Conservation (phyloP, 2,329 filamentous ascomycete genomes). For the Thermomyces lanuginosus region DNA sequence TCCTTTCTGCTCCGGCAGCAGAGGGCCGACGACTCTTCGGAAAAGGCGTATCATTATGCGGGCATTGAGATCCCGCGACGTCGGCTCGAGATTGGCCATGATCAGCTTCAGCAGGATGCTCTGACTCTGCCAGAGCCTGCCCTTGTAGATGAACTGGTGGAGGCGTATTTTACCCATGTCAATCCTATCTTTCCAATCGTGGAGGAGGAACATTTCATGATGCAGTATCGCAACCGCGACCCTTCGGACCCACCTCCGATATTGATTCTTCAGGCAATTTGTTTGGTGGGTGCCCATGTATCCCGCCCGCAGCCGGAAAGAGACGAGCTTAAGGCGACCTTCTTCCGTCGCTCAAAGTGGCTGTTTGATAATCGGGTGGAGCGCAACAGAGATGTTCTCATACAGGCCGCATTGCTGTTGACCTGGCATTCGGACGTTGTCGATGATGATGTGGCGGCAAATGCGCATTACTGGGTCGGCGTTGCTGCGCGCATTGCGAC, state of each 20-base stretch:
- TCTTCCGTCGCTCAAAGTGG: slow-evolving; percentile 38
- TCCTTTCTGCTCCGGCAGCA: slow-evolving; percentile 39
- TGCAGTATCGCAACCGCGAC: slow-evolving; percentile 33
- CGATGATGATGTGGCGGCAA: slow-evolving; percentile 39
- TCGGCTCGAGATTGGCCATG: slow-evolving; percentile 28
- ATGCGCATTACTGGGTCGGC: slow-evolving; percentile 39
- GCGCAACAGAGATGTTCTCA: slow-evolving; percentile 36
- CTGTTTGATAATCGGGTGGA: slow-evolving; percentile 39
- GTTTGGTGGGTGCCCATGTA: slow-evolving; percentile 38
- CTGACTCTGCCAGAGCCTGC: slow-evolving; percentile 33
- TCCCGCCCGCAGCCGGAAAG: slow-evolving; percentile 24
- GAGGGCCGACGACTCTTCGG: slow-evolving; percentile 21
- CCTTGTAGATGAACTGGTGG: slow-evolving; percentile 34
- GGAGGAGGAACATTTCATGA: slow-evolving; percentile 37
- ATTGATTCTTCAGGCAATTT: slow-evolving; percentile 34
- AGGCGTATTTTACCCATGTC: slow-evolving; percentile 35
- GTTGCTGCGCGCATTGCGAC: slow-evolving; percentile 37
- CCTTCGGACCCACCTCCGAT: slow-evolving; percentile 31
- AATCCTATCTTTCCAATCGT: slow-evolving; percentile 38
- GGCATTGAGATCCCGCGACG: slow-evolving; percentile 28
- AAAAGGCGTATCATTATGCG: slow-evolving; percentile 28
- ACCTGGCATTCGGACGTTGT: slow-evolving; percentile 40
- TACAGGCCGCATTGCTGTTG: slow-evolving; percentile 39
- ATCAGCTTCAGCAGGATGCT: slow-evolving; percentile 32
- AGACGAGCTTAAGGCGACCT: slow-evolving; percentile 31